phyloP scores from a whole-genome alignment of 1,284 basidiomycete genomes.

The Wolfiporia cocos region DNA sequence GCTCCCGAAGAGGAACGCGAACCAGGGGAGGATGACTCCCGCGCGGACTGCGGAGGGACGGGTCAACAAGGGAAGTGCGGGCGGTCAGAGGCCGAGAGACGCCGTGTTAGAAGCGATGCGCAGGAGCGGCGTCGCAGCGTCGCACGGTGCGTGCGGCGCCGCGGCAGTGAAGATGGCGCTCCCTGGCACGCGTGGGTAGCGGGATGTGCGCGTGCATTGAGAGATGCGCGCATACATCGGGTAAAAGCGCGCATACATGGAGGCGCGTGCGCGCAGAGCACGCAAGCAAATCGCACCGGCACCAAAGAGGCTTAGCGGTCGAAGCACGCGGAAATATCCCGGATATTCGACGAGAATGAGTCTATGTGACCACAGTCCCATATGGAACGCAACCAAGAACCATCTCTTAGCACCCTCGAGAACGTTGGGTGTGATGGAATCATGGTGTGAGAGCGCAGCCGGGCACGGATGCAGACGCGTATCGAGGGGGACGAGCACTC shows the following conservation, averaged over 20 bases:
- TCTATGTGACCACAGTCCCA: too few species aligned
- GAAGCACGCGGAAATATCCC: too few species aligned
- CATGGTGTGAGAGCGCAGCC: too few species aligned
- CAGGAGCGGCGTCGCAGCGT: not conserved
- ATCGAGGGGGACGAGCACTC: conserved; percentile 7
- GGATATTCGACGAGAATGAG: too few species aligned
- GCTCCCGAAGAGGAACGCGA: conserved; percentile 25
- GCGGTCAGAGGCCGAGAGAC: not conserved
- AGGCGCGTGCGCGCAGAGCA: not conserved
- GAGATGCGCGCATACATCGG: not conserved
- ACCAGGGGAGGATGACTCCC: conserved; percentile 24
- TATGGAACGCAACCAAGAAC: too few species aligned
- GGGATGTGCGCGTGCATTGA: too few species aligned
- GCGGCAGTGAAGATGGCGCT: too few species aligned
- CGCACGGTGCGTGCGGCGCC: not conserved
- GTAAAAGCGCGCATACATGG: not conserved
- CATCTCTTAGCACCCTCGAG: conserved; percentile 2
- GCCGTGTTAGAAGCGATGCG: not conserved
- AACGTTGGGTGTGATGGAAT: not conserved
- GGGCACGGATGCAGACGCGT: not conserved
- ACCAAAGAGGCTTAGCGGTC: too few species aligned
- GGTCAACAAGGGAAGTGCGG: too few species aligned
- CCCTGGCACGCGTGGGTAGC: too few species aligned
- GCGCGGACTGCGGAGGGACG: conserved; percentile 17
- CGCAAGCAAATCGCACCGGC: too few species aligned